Conservation (phyloP, 2,329 filamentous ascomycete genomes). For the Sporothrix pseudoabietina region DNA sequence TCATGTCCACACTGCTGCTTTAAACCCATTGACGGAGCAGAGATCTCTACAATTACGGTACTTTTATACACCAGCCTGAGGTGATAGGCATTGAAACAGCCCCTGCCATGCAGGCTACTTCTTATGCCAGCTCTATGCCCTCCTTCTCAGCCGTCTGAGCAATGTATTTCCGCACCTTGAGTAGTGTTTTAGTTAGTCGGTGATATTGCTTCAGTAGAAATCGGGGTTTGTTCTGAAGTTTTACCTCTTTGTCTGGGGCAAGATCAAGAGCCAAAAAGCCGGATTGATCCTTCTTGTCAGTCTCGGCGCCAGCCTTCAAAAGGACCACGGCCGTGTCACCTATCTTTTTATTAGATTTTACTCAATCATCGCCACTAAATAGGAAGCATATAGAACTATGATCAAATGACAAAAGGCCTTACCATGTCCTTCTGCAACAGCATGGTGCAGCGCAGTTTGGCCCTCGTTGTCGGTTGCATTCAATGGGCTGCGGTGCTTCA, state of each 20-base stretch:
- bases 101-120: neutral
- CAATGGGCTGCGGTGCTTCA: slow-evolving; percentile 76
- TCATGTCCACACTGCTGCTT: too few relatives aligned
- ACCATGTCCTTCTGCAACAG: slow-evolving; percentile 74
- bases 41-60: neutral
- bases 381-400: neutral
- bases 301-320: slow-evolving; percentile 81
- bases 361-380: neutral
- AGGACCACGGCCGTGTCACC: slow-evolving; percentile 81
- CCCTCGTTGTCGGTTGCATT: slow-evolving; percentile 82
- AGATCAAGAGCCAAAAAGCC: slow-evolving; percentile 75
- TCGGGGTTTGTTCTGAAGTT: slow-evolving; percentile 32
- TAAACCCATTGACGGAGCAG: too few relatives aligned
- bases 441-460: slow-evolving; percentile 87
- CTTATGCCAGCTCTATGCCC: slow-evolving; percentile 64
- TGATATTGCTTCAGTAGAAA: neutral
- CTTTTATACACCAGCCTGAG: neutral
- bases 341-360: slow-evolving; percentile 37
- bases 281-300: slow-evolving; percentile 72
- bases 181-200: slow-evolving; percentile 22
- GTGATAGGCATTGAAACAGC: neutral
- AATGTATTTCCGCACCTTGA: slow-evolving; percentile 73
- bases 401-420: slow-evolving; percentile 35
- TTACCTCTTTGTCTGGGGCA: slow-evolving; percentile 81
- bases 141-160: slow-evolving; percentile 78